A percentile compares a stretch with the other conserved stretches of the same genome.
These are phyloP conservation scores for Teunomyces stri DNA, from an alignment of 805 yeast species.

Conservation along the genomic window DNA sequence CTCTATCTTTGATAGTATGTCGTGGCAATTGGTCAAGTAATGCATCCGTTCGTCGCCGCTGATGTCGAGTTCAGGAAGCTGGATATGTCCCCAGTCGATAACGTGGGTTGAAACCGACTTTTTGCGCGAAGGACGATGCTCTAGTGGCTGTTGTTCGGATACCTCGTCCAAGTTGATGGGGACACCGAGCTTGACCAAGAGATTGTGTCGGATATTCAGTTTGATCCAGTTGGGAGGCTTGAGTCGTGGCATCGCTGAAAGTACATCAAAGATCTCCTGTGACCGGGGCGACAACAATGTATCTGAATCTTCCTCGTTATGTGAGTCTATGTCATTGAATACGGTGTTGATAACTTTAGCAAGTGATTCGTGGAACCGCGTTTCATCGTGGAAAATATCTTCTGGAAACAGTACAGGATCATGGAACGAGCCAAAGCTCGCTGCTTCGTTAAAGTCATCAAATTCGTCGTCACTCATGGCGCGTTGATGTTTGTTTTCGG, in stretches of 20 bases:
- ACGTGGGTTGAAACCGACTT: slow-evolving; percentile 11
- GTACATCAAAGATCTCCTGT: slow-evolving; percentile 40
- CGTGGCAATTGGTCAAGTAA: slow-evolving; percentile 24
- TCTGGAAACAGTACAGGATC: slow-evolving; percentile 10
- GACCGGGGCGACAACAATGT: slow-evolving; percentile 33
- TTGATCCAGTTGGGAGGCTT: slow-evolving; percentile 68
- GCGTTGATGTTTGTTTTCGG: neutral
- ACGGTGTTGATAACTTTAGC: slow-evolving; percentile 10
- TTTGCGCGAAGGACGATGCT: slow-evolving; percentile 1
- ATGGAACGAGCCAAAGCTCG: slow-evolving; percentile 39
- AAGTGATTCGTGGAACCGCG: neutral
- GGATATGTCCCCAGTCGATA: slow-evolving; percentile 35
- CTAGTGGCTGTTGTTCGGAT: slow-evolving; percentile 5
- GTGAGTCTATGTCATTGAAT: slow-evolving; percentile 9
- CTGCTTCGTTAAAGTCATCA: slow-evolving; percentile 12
- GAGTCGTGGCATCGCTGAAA: slow-evolving; percentile 48
- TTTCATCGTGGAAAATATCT: neutral
- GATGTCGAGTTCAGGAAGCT: slow-evolving; percentile 35
- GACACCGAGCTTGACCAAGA: slow-evolving; percentile 64
- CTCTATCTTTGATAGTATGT: slow-evolving; percentile 29
- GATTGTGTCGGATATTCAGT: slow-evolving; percentile 60
- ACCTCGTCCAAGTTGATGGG: slow-evolving; percentile 69
- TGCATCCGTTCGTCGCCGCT: slow-evolving; percentile 23
- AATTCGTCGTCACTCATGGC: slow-evolving; percentile 5
- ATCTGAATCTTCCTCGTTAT: slow-evolving; percentile 11